Base-by-base conservation (phyloP, 345 rosid species). In the Angophora floribunda region DNA sequence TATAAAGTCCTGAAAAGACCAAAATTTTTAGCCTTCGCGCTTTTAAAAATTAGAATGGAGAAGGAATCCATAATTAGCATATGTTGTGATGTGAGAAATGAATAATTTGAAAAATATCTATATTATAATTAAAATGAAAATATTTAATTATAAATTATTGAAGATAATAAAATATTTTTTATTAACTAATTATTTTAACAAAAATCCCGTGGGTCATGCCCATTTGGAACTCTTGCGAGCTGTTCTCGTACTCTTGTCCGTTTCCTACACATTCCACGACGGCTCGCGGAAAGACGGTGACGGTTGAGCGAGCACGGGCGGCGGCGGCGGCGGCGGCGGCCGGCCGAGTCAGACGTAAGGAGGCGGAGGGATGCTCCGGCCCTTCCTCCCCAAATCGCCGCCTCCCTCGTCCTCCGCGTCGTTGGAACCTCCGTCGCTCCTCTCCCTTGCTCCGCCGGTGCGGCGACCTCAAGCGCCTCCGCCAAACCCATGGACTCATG, bases 401-500 rank as follows among this genome's bases (percentile, higher is more conserved):
- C 24, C 44, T 28, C 52, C 52, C 53, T n/a, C 86, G 26, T 16
- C 86, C 86, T 14, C 55, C 45, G 44, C 86, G 14, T 85, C 86
- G 41, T 32, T 59, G 0, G 26, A 9, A 52, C 61, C 47, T 36
- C 26, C 47, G 82, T 75, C 82, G 41, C 41, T 36, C 6, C 82
- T 75, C 82, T 75, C 49, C 82, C 67, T 16, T 82, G 86, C 63
- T 89, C 26, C 30, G 53, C 6, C 88, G 88, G 36, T 95, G 95
- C 89, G 87, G 91, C 30, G 91, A 89, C 86, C 89, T 94, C 86
- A 92, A 85, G 85, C 94, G 92, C 90, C 47, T 95, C 14, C 91
- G 90, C 53, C 94, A 91, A 88, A 85, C 91, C 51, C 99, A 95
- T 36, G 95, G 93, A 22, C 92, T 85, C 85, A 91, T 97, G 91